These are phyloP conservation scores for Byssoonygena ceratinophila DNA, from an alignment of 2,329 filamentous ascomycete genomes.

Conservation along the genomic window DNA sequence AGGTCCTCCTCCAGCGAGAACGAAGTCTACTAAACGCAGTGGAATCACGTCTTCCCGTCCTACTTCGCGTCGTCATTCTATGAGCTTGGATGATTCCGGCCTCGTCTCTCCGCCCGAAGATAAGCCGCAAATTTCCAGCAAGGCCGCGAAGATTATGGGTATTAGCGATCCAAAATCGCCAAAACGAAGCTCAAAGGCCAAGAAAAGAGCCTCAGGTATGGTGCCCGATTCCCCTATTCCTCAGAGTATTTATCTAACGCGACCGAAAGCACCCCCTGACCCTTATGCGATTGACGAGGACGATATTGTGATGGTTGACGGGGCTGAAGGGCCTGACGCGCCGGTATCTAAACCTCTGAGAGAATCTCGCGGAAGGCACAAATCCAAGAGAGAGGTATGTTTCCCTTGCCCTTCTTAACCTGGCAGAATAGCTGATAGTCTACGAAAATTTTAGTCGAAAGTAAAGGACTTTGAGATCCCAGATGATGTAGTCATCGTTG, in stretches of 20 bases:
- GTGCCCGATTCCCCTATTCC: background rate
- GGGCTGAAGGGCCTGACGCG: slow-evolving; percentile 33
- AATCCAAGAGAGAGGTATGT: slow-evolving; percentile 31
- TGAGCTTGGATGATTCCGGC: slow-evolving; percentile 53
- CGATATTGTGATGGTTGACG: slow-evolving; percentile 50
- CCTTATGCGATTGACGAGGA: slow-evolving; percentile 57
- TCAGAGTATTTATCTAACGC: background rate
- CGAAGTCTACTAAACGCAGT: slow-evolving; percentile 56
- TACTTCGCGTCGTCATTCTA: slow-evolving; percentile 55
- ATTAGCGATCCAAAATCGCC: slow-evolving; percentile 39
- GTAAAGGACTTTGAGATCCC: slow-evolving; percentile 26
- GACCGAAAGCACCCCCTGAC: slow-evolving; percentile 33
- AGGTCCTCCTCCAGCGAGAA: slow-evolving; percentile 47
- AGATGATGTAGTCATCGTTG: slow-evolving; percentile 48
- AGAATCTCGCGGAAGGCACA: slow-evolving; percentile 25
- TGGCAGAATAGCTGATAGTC: slow-evolving; percentile 12
- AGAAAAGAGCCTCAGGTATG: slow-evolving; percentile 12
- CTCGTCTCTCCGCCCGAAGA: slow-evolving; percentile 61
- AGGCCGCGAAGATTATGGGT: slow-evolving; percentile 70
- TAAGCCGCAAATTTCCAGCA: slow-evolving; percentile 53
- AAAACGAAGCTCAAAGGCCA: slow-evolving; percentile 30
- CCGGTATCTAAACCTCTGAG: slow-evolving; percentile 26
- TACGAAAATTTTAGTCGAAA: slow-evolving; percentile 23
- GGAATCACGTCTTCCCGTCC: slow-evolving; percentile 46
- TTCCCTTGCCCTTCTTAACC: background rate